Conservation (phyloP, 2,329 filamentous ascomycete genomes). For the Alternaria gaisen region DNA sequence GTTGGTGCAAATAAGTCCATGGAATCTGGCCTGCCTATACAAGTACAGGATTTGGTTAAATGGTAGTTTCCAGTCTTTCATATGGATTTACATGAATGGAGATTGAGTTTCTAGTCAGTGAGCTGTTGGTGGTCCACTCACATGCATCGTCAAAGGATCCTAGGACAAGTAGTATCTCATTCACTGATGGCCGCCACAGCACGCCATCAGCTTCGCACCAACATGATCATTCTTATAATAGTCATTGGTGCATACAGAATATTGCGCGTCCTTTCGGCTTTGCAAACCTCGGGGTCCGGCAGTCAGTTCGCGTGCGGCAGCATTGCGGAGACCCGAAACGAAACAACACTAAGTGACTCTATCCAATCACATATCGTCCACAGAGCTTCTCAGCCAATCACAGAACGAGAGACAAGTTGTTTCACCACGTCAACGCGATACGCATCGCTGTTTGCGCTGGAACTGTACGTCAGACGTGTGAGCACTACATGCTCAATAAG, state of each 20-base stretch:
- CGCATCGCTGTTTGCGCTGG: conserved; percentile 1
- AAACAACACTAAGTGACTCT: not conserved
- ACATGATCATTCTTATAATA: not conserved
- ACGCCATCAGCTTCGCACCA: not conserved
- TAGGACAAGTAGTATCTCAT: not conserved
- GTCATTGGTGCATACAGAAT: not conserved
- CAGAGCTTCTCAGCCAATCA: not conserved
- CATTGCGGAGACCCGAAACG: conserved; percentile 13
- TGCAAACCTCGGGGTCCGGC: conserved; percentile 1
- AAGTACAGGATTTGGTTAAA: conserved; percentile 60
- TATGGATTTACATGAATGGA: not conserved
- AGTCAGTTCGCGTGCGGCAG: conserved; percentile 1
- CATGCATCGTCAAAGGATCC: not conserved
- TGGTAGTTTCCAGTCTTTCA: conserved; percentile 8
- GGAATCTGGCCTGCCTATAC: conserved; percentile 64
- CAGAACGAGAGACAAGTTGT: not conserved
- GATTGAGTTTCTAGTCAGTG: not conserved
- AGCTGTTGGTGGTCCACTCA: not conserved
- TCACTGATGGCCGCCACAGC: not conserved
- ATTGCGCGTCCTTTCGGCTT: conserved; percentile 6
- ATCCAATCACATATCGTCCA: not conserved
- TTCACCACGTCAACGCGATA: not conserved
- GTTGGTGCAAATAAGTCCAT: conserved; percentile 68
- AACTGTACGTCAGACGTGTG: conserved; percentile 7
- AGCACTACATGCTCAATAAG: not conserved